Percentiles rank a stretch among this genome's conserved stretches.
Conservation (phyloP, 495 filamentous ascomycete genomes). For the Entonaema liquescens region DNA sequence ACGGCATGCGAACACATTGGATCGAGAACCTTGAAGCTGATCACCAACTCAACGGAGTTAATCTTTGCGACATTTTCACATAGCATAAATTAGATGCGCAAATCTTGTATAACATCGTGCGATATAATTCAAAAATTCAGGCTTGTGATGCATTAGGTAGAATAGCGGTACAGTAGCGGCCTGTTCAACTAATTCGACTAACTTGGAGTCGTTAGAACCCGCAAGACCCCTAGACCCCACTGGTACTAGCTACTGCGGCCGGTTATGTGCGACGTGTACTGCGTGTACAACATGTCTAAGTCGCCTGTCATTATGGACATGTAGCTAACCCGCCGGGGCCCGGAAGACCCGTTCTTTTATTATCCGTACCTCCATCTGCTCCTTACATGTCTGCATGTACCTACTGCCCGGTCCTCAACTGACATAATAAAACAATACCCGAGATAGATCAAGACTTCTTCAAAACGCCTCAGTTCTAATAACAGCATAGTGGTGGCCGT, state of each 20-base stretch:
- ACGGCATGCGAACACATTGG: neutral
- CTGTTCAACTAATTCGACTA: constrained; percentile 2
- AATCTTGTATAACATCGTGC: constrained; percentile 5
- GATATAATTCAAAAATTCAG: neutral
- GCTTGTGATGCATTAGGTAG: neutral
- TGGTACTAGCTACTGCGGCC: constrained; percentile 13
- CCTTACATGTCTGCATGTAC: neutral
- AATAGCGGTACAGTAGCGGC: neutral
- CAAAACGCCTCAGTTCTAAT: constrained; percentile 17
- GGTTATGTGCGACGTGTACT: constrained; percentile 2
- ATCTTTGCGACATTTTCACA: constrained; percentile 3
- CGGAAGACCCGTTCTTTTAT: constrained; percentile 34
- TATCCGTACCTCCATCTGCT: constrained; percentile 14
- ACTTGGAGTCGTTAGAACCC: constrained; percentile 11
- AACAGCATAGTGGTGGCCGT: constrained; percentile 4
- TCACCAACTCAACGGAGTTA: constrained; percentile 18
- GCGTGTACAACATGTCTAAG: constrained; percentile 18
- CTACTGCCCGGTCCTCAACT: neutral
- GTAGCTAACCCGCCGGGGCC: constrained; percentile 4
- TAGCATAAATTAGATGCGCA: constrained; percentile 11
- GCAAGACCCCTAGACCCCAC: constrained; percentile 26
- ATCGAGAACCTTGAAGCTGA: constrained; percentile 24
- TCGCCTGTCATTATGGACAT: constrained; percentile 3
- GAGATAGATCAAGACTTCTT: neutral
- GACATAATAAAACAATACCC: neutral